A percentile compares a stretch with the other conserved stretches of the same genome.
Evolutionary conservation across 345 rosid genomes (phyloP).

Genomic region (Hypericum perforatum): DNA sequence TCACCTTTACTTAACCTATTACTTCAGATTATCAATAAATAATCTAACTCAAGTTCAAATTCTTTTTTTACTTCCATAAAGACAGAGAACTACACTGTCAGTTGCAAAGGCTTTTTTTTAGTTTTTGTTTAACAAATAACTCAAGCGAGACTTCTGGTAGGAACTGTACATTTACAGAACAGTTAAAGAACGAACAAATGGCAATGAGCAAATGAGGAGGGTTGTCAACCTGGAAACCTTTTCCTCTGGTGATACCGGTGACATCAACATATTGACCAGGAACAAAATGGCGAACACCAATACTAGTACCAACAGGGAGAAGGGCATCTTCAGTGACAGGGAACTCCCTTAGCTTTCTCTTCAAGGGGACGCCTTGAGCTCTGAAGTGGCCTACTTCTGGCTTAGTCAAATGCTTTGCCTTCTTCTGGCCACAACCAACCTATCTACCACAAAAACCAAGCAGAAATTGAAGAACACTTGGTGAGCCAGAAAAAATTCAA

Average conservation of each 20-base stretch:
- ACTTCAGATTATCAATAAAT: too few relatives aligned
- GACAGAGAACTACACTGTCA: too few relatives aligned
- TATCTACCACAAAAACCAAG: slow-evolving; percentile 40
- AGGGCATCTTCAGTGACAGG: slow-evolving; percentile 92
- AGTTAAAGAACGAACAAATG: background rate
- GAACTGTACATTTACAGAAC: too few relatives aligned
- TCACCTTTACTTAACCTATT: too few relatives aligned
- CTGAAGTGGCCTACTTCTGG: slow-evolving; percentile 97
- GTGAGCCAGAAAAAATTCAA: too few relatives aligned
- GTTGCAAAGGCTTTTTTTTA: too few relatives aligned
- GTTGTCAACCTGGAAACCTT: slow-evolving; percentile 76
- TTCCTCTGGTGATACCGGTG: slow-evolving; percentile 79
- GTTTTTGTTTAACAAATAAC: too few relatives aligned
- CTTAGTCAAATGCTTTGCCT: slow-evolving; percentile 79
- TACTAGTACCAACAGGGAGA: slow-evolving; percentile 64
- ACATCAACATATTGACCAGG: slow-evolving; percentile 86
- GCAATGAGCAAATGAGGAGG: background rate
- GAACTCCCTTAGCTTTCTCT: slow-evolving; percentile 86
- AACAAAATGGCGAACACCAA: slow-evolving; percentile 82
- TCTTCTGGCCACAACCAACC: slow-evolving; percentile 95
- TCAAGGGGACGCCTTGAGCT: slow-evolving; percentile 86
- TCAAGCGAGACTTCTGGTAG: too few relatives aligned
- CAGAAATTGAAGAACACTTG: slow-evolving; percentile 8
- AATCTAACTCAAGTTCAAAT: too few relatives aligned
- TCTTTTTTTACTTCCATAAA: too few relatives aligned